Base-by-base conservation (phyloP, 2,329 filamentous ascomycete genomes). In the Stagonosporopsis tanaceti region DNA sequence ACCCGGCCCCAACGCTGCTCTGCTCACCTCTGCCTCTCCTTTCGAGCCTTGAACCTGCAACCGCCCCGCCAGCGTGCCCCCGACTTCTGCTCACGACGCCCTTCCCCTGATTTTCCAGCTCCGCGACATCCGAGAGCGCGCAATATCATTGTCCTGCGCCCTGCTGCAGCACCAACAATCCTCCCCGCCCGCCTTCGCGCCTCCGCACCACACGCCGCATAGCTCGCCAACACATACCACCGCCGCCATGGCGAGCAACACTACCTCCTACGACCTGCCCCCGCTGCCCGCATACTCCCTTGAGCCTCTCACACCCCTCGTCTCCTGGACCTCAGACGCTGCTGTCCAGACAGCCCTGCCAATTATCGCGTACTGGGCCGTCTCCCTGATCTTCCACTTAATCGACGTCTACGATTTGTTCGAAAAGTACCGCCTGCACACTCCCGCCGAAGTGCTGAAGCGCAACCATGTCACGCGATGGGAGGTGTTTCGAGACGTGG, bases 351-450 rank as follows among this genome's bases (percentile, higher is more conserved):
- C 96, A 57, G 76, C 93, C 44, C 80, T 90, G 14, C 93, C 93
- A 28, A 85, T 97, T 59, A 75, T 92, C 68, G 90, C 89, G 56
- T 99, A 99, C 84, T 99, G 95, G 95, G 78, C 81, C 22, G 79
- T 96, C 30, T 98, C 94, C 20, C 79, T 91, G 75, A 79, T 94
- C 74, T 99, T 96, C 81, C 94, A 98, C 81, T 73, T 88, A 66
- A 88, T 98, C 71, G 95, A 99, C 78, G 82, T 88, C 57, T 88
- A 89, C 78, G 92, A 97, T 76, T 80, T 94, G 35, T 96, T 94
- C 76, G 89, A 93, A 17, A 87, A 96, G 70, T 97, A 98, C 79
- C 90, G 95, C 62, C 84, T 99, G 39, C 95, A 99, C 79, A 98
- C 95, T 0, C 95, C 95, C 14, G 93, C 92, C 50, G 94, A 98